These are phyloP conservation scores for Volutella citrinella DNA, from an alignment of 2,329 filamentous ascomycete genomes.

Conservation along the genomic window DNA sequence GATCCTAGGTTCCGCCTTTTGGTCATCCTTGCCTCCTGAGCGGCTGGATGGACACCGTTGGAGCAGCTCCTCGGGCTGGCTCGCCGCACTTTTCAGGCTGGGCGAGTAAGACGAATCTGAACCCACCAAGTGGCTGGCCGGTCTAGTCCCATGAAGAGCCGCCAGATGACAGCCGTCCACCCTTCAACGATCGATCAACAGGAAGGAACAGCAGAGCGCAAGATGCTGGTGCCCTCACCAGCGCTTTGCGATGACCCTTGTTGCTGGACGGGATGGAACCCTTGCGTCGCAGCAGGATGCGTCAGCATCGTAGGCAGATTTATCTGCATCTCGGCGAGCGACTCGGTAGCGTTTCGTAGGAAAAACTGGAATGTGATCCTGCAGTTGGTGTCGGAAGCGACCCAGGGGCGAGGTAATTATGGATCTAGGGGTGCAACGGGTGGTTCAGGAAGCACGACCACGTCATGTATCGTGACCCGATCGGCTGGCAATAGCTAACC, in stretches of 20 bases:
- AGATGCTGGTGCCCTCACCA: conserved; percentile 14
- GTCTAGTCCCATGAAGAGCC: too few relatives aligned
- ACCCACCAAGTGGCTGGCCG: too few relatives aligned
- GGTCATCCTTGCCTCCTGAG: too few relatives aligned
- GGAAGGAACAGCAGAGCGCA: too few relatives aligned
- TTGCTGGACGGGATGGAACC: conserved; percentile 12
- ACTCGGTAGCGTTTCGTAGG: conserved; percentile 17
- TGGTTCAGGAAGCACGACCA: conserved; percentile 17
- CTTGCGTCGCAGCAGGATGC: conserved; percentile 12
- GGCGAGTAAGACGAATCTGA: too few relatives aligned
- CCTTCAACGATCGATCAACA: too few relatives aligned
- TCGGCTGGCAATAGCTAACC: conserved; percentile 18
- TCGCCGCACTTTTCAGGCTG: too few relatives aligned
- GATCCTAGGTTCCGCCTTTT: conserved; percentile 28
- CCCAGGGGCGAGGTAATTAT: conserved; percentile 19
- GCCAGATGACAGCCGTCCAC: too few relatives aligned
- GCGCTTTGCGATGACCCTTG: conserved; percentile 14
- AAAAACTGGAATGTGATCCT: conserved; percentile 12
- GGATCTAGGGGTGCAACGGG: conserved; percentile 17
- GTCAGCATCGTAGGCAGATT: conserved; percentile 14
- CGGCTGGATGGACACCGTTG: too few relatives aligned
- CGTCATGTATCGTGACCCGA: conserved; percentile 27
- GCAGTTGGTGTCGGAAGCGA: conserved; percentile 14
- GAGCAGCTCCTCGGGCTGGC: too few relatives aligned
- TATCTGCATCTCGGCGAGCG: conserved; percentile 13